These are phyloP conservation scores for Theobroma cacao DNA, from an alignment of 345 rosid genomes.

Conservation along the genomic window DNA sequence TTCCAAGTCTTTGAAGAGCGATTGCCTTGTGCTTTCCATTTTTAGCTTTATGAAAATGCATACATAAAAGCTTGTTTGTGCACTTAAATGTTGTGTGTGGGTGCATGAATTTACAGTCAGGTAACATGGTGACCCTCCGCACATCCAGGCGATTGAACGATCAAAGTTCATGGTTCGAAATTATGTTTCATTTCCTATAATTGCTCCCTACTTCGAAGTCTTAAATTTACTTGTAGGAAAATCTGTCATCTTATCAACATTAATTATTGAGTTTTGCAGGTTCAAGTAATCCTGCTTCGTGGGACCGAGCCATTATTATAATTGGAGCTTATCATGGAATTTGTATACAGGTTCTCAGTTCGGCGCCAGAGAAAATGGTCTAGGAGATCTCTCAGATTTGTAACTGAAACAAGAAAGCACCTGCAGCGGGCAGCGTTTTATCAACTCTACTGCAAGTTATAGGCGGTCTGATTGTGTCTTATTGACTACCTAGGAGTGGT, in stretches of 20 bases:
- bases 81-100: not conserved
- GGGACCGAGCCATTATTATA: conserved; percentile 20
- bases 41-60: not conserved
- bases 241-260: not conserved
- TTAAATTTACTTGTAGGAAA: not conserved
- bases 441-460: not conserved
- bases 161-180: conserved; percentile 24
- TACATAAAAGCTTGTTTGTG: not conserved
- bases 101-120: conserved; percentile 29
- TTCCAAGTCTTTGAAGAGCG: not conserved
- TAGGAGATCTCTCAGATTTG: not conserved
- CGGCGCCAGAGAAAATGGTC: not conserved
- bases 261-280: conserved; percentile 47
- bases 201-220: not conserved
- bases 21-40: not conserved
- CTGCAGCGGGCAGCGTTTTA: not conserved
- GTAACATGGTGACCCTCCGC: conserved; percentile 20
- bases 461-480: not conserved
- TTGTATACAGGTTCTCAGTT: conserved; percentile 32
- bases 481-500: not conserved
- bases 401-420: not conserved
- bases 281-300: conserved; percentile 46
- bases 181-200: conserved; percentile 24
- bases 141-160: conserved; percentile 20
- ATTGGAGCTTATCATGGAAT: conserved; percentile 34